phyloP scores from a whole-genome alignment of 306 rosid species.

The Cucumis sativus region Cucumber_9930_V3 NC_026658.2:6450001-6450500 shows the following conservation, averaged over 20 bases:
- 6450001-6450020: neutral
- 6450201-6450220: neutral
- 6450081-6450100: too few relatives aligned
- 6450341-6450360: slow-evolving; percentile 99
- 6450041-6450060: too few relatives aligned
- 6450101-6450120: too few relatives aligned
- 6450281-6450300: neutral
- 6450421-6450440: slow-evolving; percentile 11
- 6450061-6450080: too few relatives aligned
- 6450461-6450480: slow-evolving; percentile 35
- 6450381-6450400: slow-evolving; percentile 99
- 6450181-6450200: neutral
- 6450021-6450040: too few relatives aligned
- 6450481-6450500: slow-evolving; percentile 93
- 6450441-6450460: slow-evolving; percentile 9
- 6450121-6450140: neutral
- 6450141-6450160: neutral
- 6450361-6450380: slow-evolving; percentile 94
- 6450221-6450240: neutral
- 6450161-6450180: neutral
- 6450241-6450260: neutral
- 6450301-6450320: slow-evolving; percentile 18
- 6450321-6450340: slow-evolving; percentile 91
- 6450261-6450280: neutral
- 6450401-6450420: slow-evolving; percentile 18